Base-by-base conservation (phyloP, 345 rosid genomes). In the Gossypium anomalum region DNA sequence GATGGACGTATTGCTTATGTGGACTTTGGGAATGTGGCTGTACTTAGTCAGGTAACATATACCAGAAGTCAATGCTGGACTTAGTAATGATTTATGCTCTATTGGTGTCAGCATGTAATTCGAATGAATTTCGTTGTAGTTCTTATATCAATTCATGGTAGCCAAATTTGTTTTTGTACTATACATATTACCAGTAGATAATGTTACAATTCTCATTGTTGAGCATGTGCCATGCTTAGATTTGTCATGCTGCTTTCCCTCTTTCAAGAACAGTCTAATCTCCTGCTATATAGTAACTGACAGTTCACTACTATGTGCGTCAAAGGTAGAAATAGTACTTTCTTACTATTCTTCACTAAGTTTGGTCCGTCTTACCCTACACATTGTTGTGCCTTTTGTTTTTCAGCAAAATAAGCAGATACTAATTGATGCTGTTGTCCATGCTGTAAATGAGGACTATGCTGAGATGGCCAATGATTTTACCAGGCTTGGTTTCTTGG, bases 391-490 rank as follows among this genome's bases (percentile, higher is more conserved):
- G 60, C 53, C 72, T 68, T 68, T 51, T 66, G 61, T 74, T 25
- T 87, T 84, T 86, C 93, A 94, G 98, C 97, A 86, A 94, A 94
- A 92, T 81, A 92, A 94, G 86, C 97, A 94, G 89, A 88, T 94
- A 72, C 79, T 94, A 81, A 94, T 94, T 49, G 98, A 94, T 86
- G 98, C 98, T 80, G 97, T 92, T 48, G 97, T 94, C 61, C 98
- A 92, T 84, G 98, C 98, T 85, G 97, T 94, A 56, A 94, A 92
- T 77, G 98, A 92, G 84, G 98, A 94, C 85, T 94, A 92, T 75
- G 90, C 16, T 70, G 98, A 94, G 88, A 94, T 92, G 98, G 98
- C 98, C 76, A 94, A 94, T 84, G 98, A 94, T 86, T 94, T 94
- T 86, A 94, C 98, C 70, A 92, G 97, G 78, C 98, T 94, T 76